phyloP scores from a whole-genome alignment of 2,329 filamentous ascomycete species.

The Neopestalotiopsis sp. region DNA sequence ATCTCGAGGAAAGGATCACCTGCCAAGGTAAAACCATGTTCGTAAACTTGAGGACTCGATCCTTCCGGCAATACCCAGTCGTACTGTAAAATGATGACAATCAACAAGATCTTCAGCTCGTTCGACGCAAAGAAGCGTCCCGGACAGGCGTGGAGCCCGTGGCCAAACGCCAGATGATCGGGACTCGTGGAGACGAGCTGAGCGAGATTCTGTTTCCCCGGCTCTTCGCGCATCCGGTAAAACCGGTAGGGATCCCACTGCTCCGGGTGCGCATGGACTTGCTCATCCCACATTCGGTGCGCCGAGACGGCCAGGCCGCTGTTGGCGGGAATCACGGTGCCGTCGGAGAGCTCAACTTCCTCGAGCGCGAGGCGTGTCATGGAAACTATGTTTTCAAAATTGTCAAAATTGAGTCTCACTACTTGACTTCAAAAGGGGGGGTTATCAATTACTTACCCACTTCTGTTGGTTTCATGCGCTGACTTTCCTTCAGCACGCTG shows the following conservation, averaged over 20 bases:
- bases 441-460: background rate
- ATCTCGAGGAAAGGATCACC: background rate
- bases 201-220: constrained; percentile 37
- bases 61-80: constrained; percentile 13
- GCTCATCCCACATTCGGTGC: background rate
- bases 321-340: constrained; percentile 7
- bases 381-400: background rate
- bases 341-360: background rate
- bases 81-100: background rate
- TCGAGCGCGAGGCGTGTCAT: background rate
- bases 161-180: constrained; percentile 25
- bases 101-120: constrained; percentile 7
- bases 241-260: background rate
- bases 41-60: background rate
- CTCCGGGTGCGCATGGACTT: background rate
- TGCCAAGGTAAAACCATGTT: background rate
- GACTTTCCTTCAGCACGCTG: constrained; percentile 14
- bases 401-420: too few species aligned
- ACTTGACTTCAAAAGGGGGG: too few species aligned
- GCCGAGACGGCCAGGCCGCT: background rate
- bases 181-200: constrained; percentile 43
- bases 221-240: constrained; percentile 10
- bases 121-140: constrained; percentile 14
- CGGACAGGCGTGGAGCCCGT: constrained; percentile 16
- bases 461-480: constrained; percentile 4